Conservation (phyloP, 352 stramenopile genomes). For the Plasmopara muralis region DNA sequence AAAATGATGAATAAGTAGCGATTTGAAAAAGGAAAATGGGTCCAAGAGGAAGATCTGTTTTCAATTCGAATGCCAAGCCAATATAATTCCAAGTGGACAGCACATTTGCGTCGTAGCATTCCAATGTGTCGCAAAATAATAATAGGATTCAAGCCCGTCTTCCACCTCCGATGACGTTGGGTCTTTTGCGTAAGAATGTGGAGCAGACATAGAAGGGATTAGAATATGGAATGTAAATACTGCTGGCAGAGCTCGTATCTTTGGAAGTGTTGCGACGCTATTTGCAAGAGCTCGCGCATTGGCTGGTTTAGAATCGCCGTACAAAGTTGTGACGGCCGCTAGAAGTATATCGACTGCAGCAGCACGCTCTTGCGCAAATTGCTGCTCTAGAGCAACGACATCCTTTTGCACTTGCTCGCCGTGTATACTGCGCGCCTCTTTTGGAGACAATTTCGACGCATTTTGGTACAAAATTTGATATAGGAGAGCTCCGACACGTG, state of each 20-base stretch:
- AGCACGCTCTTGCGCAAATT: conserved; percentile 53
- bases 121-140: not conserved
- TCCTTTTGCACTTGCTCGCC: conserved; percentile 44
- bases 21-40: conserved; percentile 4
- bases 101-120: not conserved
- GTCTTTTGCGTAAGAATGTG: conserved; percentile 54
- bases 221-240: not conserved
- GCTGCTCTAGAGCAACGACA: conserved; percentile 56
- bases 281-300: conserved; percentile 47
- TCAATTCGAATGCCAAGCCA: conserved; percentile 20
- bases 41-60: conserved; percentile 4
- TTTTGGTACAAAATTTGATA: conserved; percentile 81
- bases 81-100: conserved; percentile 8
- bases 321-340: conserved; percentile 48
- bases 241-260: conserved; percentile 24
- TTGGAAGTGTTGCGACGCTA: conserved; percentile 63
- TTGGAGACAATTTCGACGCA: conserved; percentile 61
- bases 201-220: conserved; percentile 47
- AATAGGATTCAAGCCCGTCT: conserved; percentile 1
- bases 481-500: conserved; percentile 65
- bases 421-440: conserved; percentile 55
- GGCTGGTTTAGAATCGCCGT: conserved; percentile 74
- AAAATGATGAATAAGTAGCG: conserved; percentile 1
- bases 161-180: conserved; percentile 30
- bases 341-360: conserved; percentile 67